phyloP scores from a whole-genome alignment of 768 basidiomycete genomes.

The Lactifluus hygrophoroides region DNA sequence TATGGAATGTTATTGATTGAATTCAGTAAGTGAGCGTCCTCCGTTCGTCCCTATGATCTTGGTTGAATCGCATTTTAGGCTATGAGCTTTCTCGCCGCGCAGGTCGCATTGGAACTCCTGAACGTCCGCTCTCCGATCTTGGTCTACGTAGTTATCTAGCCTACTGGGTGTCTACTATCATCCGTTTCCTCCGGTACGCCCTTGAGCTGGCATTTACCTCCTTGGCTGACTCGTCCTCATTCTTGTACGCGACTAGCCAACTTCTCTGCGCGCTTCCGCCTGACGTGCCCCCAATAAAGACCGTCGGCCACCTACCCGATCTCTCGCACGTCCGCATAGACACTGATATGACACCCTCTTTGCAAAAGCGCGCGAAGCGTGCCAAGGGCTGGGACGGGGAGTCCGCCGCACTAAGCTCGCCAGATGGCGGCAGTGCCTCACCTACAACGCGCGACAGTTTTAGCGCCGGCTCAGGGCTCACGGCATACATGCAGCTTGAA shows the following conservation, averaged over 20 bases:
- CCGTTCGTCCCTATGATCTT: background rate
- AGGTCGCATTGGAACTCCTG: slow-evolving; percentile 82
- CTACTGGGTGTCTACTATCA: slow-evolving; percentile 75
- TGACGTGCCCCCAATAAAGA: slow-evolving; percentile 39
- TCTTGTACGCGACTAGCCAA: slow-evolving; percentile 30
- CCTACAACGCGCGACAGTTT: slow-evolving; percentile 8
- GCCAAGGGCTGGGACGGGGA: slow-evolving; percentile 73
- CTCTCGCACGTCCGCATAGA: slow-evolving; percentile 17
- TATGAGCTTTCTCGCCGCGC: slow-evolving; percentile 83
- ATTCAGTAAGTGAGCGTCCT: slow-evolving; percentile 60
- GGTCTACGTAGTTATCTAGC: slow-evolving; percentile 86
- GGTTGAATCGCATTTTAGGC: slow-evolving; percentile 39
- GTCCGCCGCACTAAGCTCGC: slow-evolving; percentile 31
- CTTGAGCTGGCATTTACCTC: background rate
- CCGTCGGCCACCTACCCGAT: slow-evolving; percentile 32
- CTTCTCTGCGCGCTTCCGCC: slow-evolving; percentile 54
- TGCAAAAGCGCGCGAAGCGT: slow-evolving; percentile 12
- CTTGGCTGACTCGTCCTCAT: background rate
- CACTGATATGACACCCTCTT: background rate
- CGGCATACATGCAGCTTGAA: slow-evolving; percentile 26
- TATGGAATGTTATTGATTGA: slow-evolving; percentile 97
- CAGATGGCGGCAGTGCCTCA: slow-evolving; percentile 10
- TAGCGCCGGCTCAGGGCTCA: slow-evolving; percentile 33
- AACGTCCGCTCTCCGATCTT: slow-evolving; percentile 89
- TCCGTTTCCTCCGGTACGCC: slow-evolving; percentile 72